Evolutionary conservation across 176 grass and related monocot genomes (phyloP), one percentile per base, ranked within the genome.

Genomic region (Oryza brachyantha): DNA sequence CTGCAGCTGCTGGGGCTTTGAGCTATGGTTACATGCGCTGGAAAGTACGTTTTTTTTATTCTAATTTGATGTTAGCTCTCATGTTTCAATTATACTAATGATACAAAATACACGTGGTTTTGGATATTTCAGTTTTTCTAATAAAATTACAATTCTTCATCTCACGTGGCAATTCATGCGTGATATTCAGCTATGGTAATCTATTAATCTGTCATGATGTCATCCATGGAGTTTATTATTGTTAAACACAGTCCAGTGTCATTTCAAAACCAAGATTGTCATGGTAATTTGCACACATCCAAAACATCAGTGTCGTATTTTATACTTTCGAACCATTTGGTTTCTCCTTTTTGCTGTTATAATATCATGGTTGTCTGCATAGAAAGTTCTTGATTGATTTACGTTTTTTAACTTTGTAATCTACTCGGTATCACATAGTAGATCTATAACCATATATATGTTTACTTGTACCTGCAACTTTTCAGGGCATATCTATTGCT

Each of bases 11-110:
- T 41, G 89, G 91, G 16, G 89, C 73, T 34, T 45, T 88, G 29
- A 78, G 89, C 71, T 97, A 94, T 77, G 92, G 83, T 72, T 88
- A 92, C 85, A 87, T 97, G 94, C 84, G 94, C 84, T 97, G 91
- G 94, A 94, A 94, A 80, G 91, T 97, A 84, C 71, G 91, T 71
- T 21, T 55, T 22, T n/a, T 8, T 55, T n/a, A n/a, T 41, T 37
- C 19, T 29, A 76, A 37, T 72, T 72, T 35, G 59, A 59, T 75
- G 29, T 31, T 72, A n/a, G 19, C 35, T 65, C 77, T 62, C n/a
- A 69, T 17, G 27, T 37, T 60, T 48, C 38, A 25, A 24, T 48
- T 8, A 31, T 46, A 55, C 19, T 29, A 19, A 22, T 50, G 40
- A 14, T 32, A 25, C 4, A 82, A 26, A 8, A n/a, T 58, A 57